phyloP scores from a whole-genome alignment of 306 rosid genomes.

The Echinosophora koreensis region DNA sequence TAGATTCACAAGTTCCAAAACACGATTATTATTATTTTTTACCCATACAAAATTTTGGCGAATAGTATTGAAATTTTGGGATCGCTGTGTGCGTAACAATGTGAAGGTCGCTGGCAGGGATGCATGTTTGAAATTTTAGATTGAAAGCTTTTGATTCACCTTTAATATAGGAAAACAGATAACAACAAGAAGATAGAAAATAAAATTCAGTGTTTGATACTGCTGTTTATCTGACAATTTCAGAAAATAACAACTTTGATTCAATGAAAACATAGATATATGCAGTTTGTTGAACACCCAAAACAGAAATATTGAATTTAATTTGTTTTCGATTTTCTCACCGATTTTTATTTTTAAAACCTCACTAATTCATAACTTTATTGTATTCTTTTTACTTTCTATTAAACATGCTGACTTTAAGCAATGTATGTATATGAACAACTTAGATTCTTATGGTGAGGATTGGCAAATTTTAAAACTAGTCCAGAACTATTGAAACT shows the following conservation, averaged over 20 bases:
- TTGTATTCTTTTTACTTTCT: not conserved
- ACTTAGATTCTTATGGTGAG: constrained; percentile 9
- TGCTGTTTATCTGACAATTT: not conserved
- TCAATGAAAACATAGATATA: not conserved
- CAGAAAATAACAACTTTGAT: not conserved
- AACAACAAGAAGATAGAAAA: constrained; percentile 16
- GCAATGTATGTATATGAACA: not conserved
- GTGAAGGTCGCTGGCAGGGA: constrained; percentile 16
- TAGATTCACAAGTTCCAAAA: too few relatives aligned
- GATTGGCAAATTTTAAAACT: not conserved
- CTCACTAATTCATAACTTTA: constrained; percentile 4
- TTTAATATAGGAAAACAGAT: not conserved
- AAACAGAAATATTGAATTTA: constrained; percentile 9
- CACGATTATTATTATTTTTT: too few relatives aligned
- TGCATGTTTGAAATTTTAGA: not conserved
- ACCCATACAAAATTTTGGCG: not conserved
- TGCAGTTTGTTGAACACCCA: not conserved
- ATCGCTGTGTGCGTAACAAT: not conserved
- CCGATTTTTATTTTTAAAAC: not conserved
- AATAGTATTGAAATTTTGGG: not conserved
- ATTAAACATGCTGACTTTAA: not conserved
- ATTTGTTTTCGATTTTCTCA: constrained; percentile 3
- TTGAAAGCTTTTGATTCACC: constrained; percentile 13
- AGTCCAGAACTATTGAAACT: not conserved
- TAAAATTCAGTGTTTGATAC: not conserved